Conservation (phyloP, 805 yeast genomes). For the Saccharomycopsis microspora region DNA sequence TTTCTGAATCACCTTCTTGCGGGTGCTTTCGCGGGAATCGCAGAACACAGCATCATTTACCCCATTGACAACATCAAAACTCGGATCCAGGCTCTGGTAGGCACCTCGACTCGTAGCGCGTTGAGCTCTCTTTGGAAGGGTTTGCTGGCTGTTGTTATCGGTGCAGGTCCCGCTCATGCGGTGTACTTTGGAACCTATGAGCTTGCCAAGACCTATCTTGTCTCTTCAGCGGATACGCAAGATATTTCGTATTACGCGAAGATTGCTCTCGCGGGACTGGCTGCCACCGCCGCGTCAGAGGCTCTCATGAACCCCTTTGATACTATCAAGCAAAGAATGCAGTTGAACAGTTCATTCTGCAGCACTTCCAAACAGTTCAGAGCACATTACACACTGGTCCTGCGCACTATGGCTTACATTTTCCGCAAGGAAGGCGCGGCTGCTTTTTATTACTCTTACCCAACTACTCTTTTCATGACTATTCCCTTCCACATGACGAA, state of each 20-base stretch:
- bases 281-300: constrained; percentile 83
- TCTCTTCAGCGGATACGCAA: constrained; percentile 37
- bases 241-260: constrained; percentile 10
- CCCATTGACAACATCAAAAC: constrained; percentile 94
- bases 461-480: constrained; percentile 84
- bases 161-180: constrained; percentile 99
- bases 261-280: constrained; percentile 64
- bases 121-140: constrained; percentile 88
- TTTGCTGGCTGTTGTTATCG: constrained; percentile 78
- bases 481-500: constrained; percentile 92
- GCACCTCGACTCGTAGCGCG: constrained; percentile 79
- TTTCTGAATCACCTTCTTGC: constrained; percentile 74
- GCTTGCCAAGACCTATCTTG: constrained; percentile 38
- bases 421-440: constrained; percentile 53
- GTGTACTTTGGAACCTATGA: constrained; percentile 91
- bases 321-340: constrained; percentile 93
- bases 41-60: constrained; percentile 96
- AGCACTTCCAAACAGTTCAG: constrained; percentile 21
- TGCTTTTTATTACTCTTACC: constrained; percentile 85
- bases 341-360: constrained; percentile 27
- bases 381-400: constrained; percentile 16
- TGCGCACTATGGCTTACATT: constrained; percentile 33
- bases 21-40: constrained; percentile 96
- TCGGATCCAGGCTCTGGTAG: constrained; percentile 53
- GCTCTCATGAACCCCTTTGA: constrained; percentile 97